phyloP scores from a whole-genome alignment of 2,329 filamentous ascomycete species.

The Aspergillus brunneoviolaceus region DNA sequence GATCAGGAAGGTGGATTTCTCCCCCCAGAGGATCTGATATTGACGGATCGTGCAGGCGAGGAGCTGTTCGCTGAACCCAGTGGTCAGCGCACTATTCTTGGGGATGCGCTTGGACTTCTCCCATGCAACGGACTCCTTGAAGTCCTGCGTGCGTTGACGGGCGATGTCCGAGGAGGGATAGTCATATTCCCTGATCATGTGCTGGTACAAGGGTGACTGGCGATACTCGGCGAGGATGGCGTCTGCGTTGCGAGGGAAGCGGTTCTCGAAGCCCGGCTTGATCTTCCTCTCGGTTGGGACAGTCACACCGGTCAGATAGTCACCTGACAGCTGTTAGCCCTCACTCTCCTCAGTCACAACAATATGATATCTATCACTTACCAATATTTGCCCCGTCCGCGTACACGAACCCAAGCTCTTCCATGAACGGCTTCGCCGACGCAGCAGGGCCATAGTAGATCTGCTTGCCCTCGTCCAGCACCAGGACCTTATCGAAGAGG shows the following conservation, averaged over 20 bases:
- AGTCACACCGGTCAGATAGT: slow-evolving; percentile 66
- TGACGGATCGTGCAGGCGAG: slow-evolving; percentile 57
- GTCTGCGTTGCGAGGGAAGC: slow-evolving; percentile 44
- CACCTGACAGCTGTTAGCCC: slow-evolving; percentile 26
- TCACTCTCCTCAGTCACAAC: neutral
- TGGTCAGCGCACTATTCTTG: slow-evolving; percentile 56
- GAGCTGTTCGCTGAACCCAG: slow-evolving; percentile 55
- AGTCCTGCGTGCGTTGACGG: slow-evolving; percentile 51
- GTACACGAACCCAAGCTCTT: slow-evolving; percentile 62
- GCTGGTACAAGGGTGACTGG: slow-evolving; percentile 48
- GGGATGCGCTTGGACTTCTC: slow-evolving; percentile 58
- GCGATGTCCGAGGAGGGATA: slow-evolving; percentile 54
- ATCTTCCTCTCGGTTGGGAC: slow-evolving; percentile 52
- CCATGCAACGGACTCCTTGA: slow-evolving; percentile 52
- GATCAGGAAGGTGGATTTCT: slow-evolving; percentile 62
- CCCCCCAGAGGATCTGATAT: slow-evolving; percentile 64
- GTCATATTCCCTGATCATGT: slow-evolving; percentile 57
- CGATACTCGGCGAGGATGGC: slow-evolving; percentile 52
- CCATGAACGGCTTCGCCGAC: slow-evolving; percentile 63
- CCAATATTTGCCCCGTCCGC: slow-evolving; percentile 59
- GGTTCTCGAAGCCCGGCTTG: slow-evolving; percentile 40
- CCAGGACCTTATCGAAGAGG: slow-evolving; percentile 65
- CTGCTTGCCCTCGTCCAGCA: slow-evolving; percentile 62
- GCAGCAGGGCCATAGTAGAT: slow-evolving; percentile 62
- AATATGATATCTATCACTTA: slow-evolving; percentile 17